These are phyloP conservation scores for Coemansia sp. DNA, from an alignment of 192 early-diverging fungal species.

Conservation along the genomic window DNA sequence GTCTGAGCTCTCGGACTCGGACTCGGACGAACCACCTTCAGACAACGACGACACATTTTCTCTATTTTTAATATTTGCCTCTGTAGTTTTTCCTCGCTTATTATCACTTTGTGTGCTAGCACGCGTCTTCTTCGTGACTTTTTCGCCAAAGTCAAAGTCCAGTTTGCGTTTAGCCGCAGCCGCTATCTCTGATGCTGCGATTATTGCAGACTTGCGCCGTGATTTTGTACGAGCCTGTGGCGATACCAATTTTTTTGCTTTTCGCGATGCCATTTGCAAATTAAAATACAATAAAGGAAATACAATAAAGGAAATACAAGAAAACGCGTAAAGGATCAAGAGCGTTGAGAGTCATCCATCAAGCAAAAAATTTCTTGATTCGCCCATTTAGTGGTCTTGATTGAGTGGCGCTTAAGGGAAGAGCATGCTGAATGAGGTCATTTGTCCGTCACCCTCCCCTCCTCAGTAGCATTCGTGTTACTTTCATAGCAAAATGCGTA, in stretches of 20 bases:
- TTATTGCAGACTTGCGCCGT: not conserved
- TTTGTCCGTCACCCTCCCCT: too few relatives aligned
- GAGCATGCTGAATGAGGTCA: not conserved
- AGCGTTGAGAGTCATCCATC: too few relatives aligned
- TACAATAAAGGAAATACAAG: not conserved
- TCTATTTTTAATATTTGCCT: not conserved
- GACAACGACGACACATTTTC: not conserved
- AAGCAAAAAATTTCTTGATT: not conserved
- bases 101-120: not conserved
- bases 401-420: not conserved
- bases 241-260: not conserved
- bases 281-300: not conserved
- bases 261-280: not conserved
- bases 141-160: not conserved
- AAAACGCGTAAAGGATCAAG: not conserved
- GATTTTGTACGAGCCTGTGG: not conserved
- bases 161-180: not conserved
- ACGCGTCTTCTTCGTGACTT: not conserved
- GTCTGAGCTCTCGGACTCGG: not conserved
- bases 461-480: too few relatives aligned
- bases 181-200: not conserved
- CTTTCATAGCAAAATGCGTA: too few relatives aligned
- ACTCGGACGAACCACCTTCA: not conserved
- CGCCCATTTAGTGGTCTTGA: not conserved
- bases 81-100: not conserved